Conservation (phyloP, 345 rosid genomes). For the Excoecaria agallocha region DNA sequence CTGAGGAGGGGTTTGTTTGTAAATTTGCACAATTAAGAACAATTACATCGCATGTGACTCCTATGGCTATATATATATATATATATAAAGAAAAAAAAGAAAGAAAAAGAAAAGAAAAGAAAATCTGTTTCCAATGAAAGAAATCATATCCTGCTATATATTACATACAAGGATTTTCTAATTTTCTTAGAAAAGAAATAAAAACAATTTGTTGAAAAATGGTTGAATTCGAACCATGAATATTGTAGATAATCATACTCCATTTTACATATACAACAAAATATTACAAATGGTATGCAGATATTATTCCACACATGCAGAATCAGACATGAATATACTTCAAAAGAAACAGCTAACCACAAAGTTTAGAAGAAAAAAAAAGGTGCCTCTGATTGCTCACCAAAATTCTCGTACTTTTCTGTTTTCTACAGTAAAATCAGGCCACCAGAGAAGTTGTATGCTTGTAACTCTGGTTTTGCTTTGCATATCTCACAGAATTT, state of each 20-base stretch:
- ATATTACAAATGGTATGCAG: background rate
- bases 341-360: background rate
- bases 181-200: too few relatives aligned
- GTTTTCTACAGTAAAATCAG: conserved; percentile 21
- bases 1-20: background rate
- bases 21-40: background rate
- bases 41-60: background rate
- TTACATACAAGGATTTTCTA: too few relatives aligned
- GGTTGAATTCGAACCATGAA: too few relatives aligned
- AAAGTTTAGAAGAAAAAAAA: background rate
- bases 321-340: background rate
- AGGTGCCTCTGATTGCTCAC: background rate
- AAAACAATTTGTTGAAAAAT: too few relatives aligned
- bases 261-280: conserved; percentile 7
- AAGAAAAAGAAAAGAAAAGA: too few relatives aligned
- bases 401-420: background rate
- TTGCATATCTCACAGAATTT: conserved; percentile 27
- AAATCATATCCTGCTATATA: too few relatives aligned
- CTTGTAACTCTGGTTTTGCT: conserved; percentile 36
- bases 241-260: background rate
- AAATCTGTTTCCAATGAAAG: too few relatives aligned
- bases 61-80: too few relatives aligned
- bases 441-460: conserved; percentile 45
- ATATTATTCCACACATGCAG: background rate
- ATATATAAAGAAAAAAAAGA: too few relatives aligned